A percentile compares a stretch with the other conserved stretches of the same genome.
These are phyloP conservation scores for Mimosa bimucronata DNA, from an alignment of 306 rosid genomes.

Conservation along the genomic window DNA sequence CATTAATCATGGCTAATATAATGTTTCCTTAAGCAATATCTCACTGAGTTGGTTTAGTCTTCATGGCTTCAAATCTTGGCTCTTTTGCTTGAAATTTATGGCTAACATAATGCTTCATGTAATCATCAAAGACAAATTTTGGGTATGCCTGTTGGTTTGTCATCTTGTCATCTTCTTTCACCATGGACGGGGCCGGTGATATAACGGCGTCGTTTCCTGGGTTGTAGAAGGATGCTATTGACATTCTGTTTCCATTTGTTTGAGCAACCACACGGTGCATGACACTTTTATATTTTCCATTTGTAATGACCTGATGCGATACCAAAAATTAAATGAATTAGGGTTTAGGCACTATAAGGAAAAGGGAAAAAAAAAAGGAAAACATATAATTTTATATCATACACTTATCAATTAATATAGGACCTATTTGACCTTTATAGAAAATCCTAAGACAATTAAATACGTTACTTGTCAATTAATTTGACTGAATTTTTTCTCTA, in stretches of 20 bases:
- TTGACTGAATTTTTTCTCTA: too few relatives aligned
- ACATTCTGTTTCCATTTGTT: conserved; percentile 81
- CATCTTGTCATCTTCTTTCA: conserved; percentile 62
- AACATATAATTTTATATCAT: too few relatives aligned
- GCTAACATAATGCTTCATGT: conserved; percentile 89
- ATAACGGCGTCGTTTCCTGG: conserved; percentile 87
- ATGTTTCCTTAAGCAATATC: too few relatives aligned
- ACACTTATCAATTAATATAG: too few relatives aligned
- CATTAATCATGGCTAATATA: too few relatives aligned
- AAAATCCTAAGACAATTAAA: too few relatives aligned
- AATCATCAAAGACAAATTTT: conserved; percentile 87
- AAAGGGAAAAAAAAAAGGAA: too few relatives aligned
- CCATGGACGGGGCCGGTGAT: conserved; percentile 74
- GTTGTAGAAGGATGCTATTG: conserved; percentile 91
- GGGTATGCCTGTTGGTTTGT: conserved; percentile 71
- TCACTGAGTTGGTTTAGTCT: too few relatives aligned
- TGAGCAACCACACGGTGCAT: conserved; percentile 83
- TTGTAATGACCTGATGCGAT: conserved; percentile 88
- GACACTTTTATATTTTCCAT: conserved; percentile 91
- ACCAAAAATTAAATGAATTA: too few relatives aligned
- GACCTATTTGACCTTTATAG: too few relatives aligned
- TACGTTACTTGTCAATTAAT: too few relatives aligned
- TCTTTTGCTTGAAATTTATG: conserved; percentile 89
- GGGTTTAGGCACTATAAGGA: too few relatives aligned
- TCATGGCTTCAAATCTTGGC: conserved; percentile 95